Percentiles rank a stretch among this genome's conserved stretches.
These are phyloP conservation scores for Trichosanthes cucumerina DNA, from an alignment of 306 rosid genomes.

Conservation along the genomic window DNA sequence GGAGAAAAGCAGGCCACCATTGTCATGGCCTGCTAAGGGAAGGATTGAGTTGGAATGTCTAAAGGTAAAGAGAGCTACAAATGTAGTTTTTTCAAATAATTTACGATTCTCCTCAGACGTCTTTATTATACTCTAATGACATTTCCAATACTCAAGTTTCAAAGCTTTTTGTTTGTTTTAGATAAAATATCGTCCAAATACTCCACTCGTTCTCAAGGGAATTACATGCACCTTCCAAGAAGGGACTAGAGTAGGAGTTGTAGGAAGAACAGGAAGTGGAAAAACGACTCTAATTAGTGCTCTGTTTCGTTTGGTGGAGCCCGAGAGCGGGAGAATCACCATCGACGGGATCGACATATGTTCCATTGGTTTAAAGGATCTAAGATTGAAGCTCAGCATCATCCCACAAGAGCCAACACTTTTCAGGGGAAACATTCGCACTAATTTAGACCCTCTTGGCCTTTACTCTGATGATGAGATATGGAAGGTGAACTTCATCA, in stretches of 20 bases:
- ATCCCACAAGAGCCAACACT: slow-evolving; percentile 89
- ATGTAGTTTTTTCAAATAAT: not conserved
- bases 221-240: slow-evolving; percentile 57
- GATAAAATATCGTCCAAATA: slow-evolving; percentile 55
- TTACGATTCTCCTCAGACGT: not conserved
- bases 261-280: slow-evolving; percentile 84
- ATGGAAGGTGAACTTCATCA: slow-evolving; percentile 48
- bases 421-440: slow-evolving; percentile 61
- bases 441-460: slow-evolving; percentile 74
- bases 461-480: slow-evolving; percentile 64
- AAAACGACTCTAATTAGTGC: slow-evolving; percentile 75
- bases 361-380: slow-evolving; percentile 63
- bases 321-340: slow-evolving; percentile 37
- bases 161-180: slow-evolving; percentile 14
- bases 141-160: not conserved
- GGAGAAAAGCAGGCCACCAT: slow-evolving; percentile 43
- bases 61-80: slow-evolving; percentile 23
- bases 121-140: not conserved
- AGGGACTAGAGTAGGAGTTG: slow-evolving; percentile 68
- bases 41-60: slow-evolving; percentile 50
- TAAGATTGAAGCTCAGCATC: slow-evolving; percentile 60
- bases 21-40: slow-evolving; percentile 69
- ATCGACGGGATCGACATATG: slow-evolving; percentile 56
- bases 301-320: slow-evolving; percentile 76
- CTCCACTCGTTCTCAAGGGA: slow-evolving; percentile 60